Base-by-base conservation (phyloP, 768 basidiomycete species). In the Lactarius hatsudake region DNA sequence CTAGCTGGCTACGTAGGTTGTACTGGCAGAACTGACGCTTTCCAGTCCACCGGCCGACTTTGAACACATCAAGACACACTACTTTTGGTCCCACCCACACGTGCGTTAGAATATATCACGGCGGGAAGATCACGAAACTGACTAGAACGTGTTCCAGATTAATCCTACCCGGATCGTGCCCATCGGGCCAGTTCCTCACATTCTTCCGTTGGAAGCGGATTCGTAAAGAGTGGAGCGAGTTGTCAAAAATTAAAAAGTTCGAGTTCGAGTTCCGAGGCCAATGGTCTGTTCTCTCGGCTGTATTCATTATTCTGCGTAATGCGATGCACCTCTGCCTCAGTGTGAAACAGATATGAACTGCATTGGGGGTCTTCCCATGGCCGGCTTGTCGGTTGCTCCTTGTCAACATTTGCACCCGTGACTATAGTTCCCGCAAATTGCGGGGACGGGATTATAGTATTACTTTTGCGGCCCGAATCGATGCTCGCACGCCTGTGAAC, bases 11-110 rank as follows among this genome's bases (percentile, higher is more conserved):
- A 78, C 87, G 87, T 77, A 88, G 89, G 74, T 78, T 98, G 23
- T 98, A 99, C 81, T 98, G 94, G 95, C 90, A 89, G 68, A 81
- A 89, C n/a, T 71, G 78, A 87, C 0, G 93, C 94, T 5, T 98
- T 99, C 86, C 87, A 88, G 76, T 84, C 86, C 7, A 87, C 89
- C 20, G 96, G 96, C 95, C 45, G 81, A 95, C 74, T 98, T 98
- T 74, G 85, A 91, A 18, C 96, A 97, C 77, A 91, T 92, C 80
- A 91, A 91, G 78, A 84, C 82, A 1, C 83, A 86, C 72, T 90
- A 90, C 72, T 90, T 86, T 70, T 89, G 87, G 86, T 85, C 85
- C 45, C 86, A 86, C 66, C 43, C 78, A 66, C 69, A 48, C 26
- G 58, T 71, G 53, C 26, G 63, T 43, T 51, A 1, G 2, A 15